These are phyloP conservation scores for Hawksworthiomyces lignivorus DNA, from an alignment of 2,329 filamentous ascomycete genomes.

Conservation along the genomic window DNA sequence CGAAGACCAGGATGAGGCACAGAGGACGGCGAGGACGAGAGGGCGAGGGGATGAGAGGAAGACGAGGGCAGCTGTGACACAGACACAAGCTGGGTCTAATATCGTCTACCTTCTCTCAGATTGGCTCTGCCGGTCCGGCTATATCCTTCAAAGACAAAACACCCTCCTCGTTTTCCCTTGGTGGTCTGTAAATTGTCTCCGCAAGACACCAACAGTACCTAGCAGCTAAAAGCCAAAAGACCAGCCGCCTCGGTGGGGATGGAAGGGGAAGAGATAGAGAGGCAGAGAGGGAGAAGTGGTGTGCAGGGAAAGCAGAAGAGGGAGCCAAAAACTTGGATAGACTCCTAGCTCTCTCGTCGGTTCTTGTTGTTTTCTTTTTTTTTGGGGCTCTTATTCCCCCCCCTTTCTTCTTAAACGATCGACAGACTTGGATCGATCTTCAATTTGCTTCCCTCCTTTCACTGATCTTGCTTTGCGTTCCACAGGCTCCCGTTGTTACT, in stretches of 20 bases:
- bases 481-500: too few relatives aligned
- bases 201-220: too few relatives aligned
- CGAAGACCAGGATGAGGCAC: too few relatives aligned
- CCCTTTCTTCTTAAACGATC: too few relatives aligned
- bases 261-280: too few relatives aligned
- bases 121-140: conserved; percentile 6
- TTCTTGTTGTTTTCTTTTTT: background rate
- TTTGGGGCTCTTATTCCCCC: background rate
- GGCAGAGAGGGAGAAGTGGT: background rate
- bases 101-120: conserved; percentile 2
- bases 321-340: background rate
- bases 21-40: background rate
- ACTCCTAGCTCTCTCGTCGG: background rate
- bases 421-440: too few relatives aligned
- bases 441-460: too few relatives aligned
- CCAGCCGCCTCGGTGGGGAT: too few relatives aligned
- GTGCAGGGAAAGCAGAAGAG: background rate
- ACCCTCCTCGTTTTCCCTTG: too few relatives aligned
- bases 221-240: too few relatives aligned
- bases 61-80: background rate
- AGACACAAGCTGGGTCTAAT: conserved; percentile 3
- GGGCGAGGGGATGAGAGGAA: background rate
- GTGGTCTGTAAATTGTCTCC: background rate
- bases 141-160: too few relatives aligned
- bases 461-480: too few relatives aligned